Evolutionary conservation across 768 basidiomycete species (phyloP), one percentile per base, ranked within the genome.

Genomic region (Lyophyllum decastes): DNA sequence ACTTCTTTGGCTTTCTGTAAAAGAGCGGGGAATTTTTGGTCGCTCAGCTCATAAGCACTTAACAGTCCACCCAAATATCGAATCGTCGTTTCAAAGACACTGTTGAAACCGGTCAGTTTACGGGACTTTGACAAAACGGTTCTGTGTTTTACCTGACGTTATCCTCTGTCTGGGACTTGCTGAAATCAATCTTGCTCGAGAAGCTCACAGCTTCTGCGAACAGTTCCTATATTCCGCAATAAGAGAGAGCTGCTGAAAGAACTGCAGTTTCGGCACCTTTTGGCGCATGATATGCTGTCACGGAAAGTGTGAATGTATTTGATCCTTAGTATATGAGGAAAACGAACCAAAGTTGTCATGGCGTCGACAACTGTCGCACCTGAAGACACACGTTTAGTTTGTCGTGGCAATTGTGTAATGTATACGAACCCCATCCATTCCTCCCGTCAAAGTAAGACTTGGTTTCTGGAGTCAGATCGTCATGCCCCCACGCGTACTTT

Each of bases 71-170:
- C 90, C 2, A 92, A 68, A 52, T 84, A 86, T 43, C 90, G 88
- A 64, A 92, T 92, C 0, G 85, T 89, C 0, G 87, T 88, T 71
- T 92, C 90, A 62, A 92, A 91, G 2, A 91, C 73, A 59, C 87
- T 88, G 30, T 22, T 38, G 30, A 12, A 45, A 16, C 34, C 9
- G 24, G 45, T 4, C 19, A 38, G 10, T 2, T 26, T 45, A 45
- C 8, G 8, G 19, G 4, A 21, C 4, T 12, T 14, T 9, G n/a
- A 10, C 7, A 50, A 34, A 24, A 22, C n/a, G 22, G 9, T 22
- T 19, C 4, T 34, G 9, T 2, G 12, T 16, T 3, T 19, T 19
- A 51, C 49, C 49, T 51, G 12, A 51, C 49, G 33, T 34, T 51
- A 33, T 51, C 49, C 5, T 24, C 38, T 4, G 52, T 53, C n/a